These are phyloP conservation scores for Cryptosporidium ryanae DNA, from an alignment of 169 alveolate species.

Conservation along the genomic window DNA sequence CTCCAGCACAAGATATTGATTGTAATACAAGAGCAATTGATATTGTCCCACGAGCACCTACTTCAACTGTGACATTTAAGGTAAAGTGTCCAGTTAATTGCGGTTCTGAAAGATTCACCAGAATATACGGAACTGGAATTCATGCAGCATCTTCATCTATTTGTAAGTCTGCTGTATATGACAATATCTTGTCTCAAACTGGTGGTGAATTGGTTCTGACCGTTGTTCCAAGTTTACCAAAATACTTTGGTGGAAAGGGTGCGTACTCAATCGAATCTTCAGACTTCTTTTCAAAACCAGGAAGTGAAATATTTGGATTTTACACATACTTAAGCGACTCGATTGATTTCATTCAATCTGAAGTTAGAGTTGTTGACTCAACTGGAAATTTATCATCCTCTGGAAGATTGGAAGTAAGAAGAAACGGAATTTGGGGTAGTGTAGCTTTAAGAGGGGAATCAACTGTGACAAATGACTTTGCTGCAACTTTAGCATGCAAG, in stretches of 20 bases:
- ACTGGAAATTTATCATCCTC: constrained; percentile 79
- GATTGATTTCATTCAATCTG: constrained; percentile 86
- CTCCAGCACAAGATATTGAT: constrained; percentile 86
- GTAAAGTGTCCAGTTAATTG: constrained; percentile 89
- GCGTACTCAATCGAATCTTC: constrained; percentile 74
- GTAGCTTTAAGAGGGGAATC: constrained; percentile 69
- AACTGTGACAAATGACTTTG: constrained; percentile 62
- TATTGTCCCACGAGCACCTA: constrained; percentile 77
- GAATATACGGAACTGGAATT: constrained; percentile 85
- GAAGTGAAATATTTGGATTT: constrained; percentile 76
- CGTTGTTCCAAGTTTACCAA: constrained; percentile 80
- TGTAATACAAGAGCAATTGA: constrained; percentile 86
- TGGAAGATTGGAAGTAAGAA: constrained; percentile 80
- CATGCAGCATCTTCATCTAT: constrained; percentile 90
- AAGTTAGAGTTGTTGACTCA: constrained; percentile 89
- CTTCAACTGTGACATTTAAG: constrained; percentile 76
- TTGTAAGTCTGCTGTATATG: constrained; percentile 88
- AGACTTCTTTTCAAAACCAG: constrained; percentile 78
- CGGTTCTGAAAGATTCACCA: constrained; percentile 80
- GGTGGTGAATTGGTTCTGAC: constrained; percentile 89
- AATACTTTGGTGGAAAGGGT: constrained; percentile 80
- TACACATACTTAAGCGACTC: constrained; percentile 82
- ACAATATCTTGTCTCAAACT: constrained; percentile 86
- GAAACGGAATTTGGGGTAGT: constrained; percentile 79
- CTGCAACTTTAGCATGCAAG: constrained; percentile 72